Evolutionary conservation across 2,329 filamentous ascomycete genomes (phyloP).

Genomic region (Aureobasidium sp.): DNA sequence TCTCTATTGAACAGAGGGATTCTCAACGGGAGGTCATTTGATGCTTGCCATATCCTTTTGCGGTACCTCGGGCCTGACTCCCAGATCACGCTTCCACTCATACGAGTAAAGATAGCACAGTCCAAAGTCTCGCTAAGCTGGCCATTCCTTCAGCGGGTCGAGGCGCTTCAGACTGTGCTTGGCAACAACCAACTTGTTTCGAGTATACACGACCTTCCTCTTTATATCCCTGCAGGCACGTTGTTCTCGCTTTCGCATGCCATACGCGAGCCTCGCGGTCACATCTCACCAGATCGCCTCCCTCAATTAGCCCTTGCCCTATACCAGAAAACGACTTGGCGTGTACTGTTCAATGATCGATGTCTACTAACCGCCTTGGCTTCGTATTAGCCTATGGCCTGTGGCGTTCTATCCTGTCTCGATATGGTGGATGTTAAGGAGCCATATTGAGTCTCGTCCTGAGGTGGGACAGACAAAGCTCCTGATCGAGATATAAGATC

Average conservation of each 20-base stretch:
- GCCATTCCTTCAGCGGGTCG: background rate
- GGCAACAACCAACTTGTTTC: conserved; percentile 10
- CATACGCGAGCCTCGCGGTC: conserved; percentile 6
- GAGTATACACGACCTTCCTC: background rate
- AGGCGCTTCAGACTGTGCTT: conserved; percentile 3
- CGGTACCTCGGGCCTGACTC: background rate
- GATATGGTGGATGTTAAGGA: background rate
- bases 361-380: conserved; percentile 7
- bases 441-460: background rate
- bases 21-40: background rate
- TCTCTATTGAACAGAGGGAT: background rate
- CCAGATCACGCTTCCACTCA: background rate
- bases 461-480: background rate
- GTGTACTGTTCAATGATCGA: background rate
- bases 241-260: background rate
- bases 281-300: background rate
- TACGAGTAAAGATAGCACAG: too few species aligned
- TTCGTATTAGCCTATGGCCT: background rate
- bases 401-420: conserved; percentile 5
- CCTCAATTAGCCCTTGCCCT: background rate
- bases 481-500: background rate
- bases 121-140: background rate
- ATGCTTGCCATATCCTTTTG: background rate
- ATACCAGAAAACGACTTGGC: background rate
- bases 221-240: background rate